Percentiles rank a stretch among this genome's conserved stretches.
phyloP scores from a whole-genome alignment of 768 basidiomycete genomes.

The Trametes sanguinea region DNA sequence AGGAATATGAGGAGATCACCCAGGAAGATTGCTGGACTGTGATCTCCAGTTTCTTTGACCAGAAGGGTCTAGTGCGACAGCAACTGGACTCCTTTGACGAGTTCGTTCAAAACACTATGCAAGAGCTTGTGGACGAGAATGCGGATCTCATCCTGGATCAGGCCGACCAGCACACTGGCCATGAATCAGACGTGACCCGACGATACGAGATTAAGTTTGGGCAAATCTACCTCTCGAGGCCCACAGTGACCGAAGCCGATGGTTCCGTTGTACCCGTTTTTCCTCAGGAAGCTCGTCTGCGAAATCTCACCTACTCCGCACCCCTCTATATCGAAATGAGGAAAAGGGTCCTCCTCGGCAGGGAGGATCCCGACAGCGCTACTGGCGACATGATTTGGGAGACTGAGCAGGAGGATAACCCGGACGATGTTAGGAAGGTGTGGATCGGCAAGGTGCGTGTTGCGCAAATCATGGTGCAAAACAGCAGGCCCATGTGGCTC shows the following conservation, averaged over 20 bases:
- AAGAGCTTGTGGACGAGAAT: conserved; percentile 97
- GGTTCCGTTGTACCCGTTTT: conserved; percentile 92
- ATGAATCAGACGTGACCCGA: conserved; percentile 74
- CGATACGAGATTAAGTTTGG: conserved; percentile 98
- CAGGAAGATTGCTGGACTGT: conserved; percentile 96
- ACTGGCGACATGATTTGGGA: conserved; percentile 83
- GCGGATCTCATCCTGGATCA: conserved; percentile 95
- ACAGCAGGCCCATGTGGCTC: neutral
- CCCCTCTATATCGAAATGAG: conserved; percentile 95
- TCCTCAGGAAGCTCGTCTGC: conserved; percentile 92
- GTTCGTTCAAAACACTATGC: conserved; percentile 99
- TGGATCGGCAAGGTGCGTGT: conserved; percentile 85
- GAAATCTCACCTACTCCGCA: conserved; percentile 95
- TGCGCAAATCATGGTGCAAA: no score
- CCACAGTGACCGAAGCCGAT: conserved; percentile 94
- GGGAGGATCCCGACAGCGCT: conserved; percentile 77
- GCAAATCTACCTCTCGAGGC: conserved; percentile 95
- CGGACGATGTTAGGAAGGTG: conserved; percentile 76
- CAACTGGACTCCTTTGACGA: conserved; percentile 99
- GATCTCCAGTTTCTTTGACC: conserved; percentile 94
- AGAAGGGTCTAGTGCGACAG: conserved; percentile 96
- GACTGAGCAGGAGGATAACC: conserved; percentile 62
- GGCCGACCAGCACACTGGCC: conserved; percentile 93
- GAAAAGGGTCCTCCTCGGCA: conserved; percentile 78
- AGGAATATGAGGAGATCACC: conserved; percentile 75